A percentile compares a stretch with the other conserved stretches of the same genome.
These are phyloP conservation scores for Aureobasidium sp. DNA, from an alignment of 2,329 filamentous ascomycete genomes.

Conservation along the genomic window DNA sequence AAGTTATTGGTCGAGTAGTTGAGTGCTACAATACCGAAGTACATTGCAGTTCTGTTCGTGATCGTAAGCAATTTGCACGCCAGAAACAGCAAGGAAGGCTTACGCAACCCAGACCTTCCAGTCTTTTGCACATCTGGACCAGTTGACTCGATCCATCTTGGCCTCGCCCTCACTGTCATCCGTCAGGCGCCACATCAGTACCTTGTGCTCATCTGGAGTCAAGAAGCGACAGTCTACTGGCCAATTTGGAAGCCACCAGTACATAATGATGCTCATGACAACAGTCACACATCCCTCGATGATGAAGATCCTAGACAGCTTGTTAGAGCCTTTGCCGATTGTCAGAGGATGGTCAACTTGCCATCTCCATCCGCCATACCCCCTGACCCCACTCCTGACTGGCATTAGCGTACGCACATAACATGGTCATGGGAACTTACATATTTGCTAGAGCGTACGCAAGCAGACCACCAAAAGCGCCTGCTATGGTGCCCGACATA, in stretches of 20 bases:
- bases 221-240: constrained; percentile 42
- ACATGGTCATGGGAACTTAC: constrained; percentile 9
- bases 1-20: constrained; percentile 41
- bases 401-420: background rate
- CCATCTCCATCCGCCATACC: constrained; percentile 29
- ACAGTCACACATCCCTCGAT: constrained; percentile 28
- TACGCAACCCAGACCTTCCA: constrained; percentile 16
- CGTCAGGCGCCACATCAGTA: constrained; percentile 38
- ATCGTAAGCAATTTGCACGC: background rate
- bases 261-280: constrained; percentile 20
- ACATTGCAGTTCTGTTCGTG: background rate
- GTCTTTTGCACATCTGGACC: constrained; percentile 11
- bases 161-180: constrained; percentile 32
- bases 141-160: constrained; percentile 48
- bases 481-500: constrained; percentile 37
- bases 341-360: background rate
- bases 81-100: background rate
- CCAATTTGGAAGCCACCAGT: constrained; percentile 36
- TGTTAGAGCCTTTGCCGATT: background rate
- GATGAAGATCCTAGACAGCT: constrained; percentile 22
- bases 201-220: constrained; percentile 37
- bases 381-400: constrained; percentile 20
- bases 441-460: constrained; percentile 32
- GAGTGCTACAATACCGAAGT: constrained; percentile 33
- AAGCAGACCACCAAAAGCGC: constrained; percentile 36